A percentile compares a stretch with the other conserved stretches of the same genome.
Evolutionary conservation across 129 eudicot species (phyloP).

Genomic region (Dittrichia graveolens): DNA sequence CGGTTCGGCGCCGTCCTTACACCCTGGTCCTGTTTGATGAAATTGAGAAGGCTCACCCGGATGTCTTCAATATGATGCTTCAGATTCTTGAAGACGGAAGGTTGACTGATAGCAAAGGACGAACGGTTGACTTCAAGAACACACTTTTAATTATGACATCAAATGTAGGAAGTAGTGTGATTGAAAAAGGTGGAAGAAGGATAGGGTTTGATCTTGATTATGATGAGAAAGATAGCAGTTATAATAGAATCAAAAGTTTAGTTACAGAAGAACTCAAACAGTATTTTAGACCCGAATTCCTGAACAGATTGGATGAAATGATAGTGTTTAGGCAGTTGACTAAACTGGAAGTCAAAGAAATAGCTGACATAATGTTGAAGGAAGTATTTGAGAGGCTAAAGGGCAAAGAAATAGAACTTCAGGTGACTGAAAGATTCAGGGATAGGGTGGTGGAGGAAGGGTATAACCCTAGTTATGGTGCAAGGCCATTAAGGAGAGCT

Average conservation of each 20-base stretch:
- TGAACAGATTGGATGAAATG: conserved; percentile 49
- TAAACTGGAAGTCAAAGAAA: conserved; percentile 33
- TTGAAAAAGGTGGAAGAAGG: conserved; percentile 49
- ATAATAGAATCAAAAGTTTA: conserved; percentile 41
- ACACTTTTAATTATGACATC: conserved; percentile 53
- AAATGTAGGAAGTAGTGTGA: conserved; percentile 43
- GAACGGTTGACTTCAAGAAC: conserved; percentile 51
- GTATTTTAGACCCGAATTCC: conserved; percentile 44
- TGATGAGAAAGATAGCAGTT: conserved; percentile 80
- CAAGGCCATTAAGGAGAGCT: conserved; percentile 57
- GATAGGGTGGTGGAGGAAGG: conserved; percentile 52
- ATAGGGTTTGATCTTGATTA: conserved; percentile 77
- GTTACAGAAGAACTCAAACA: conserved; percentile 42
- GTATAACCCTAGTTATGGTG: conserved; percentile 47
- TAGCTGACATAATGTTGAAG: conserved; percentile 45
- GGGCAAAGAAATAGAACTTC: conserved; percentile 39
- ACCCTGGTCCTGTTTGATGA: conserved; percentile 52
- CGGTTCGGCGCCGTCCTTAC: conserved; percentile 43
- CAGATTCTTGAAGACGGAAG: conserved; percentile 60
- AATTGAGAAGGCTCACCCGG: conserved; percentile 56
- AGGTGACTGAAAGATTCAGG: conserved; percentile 36
- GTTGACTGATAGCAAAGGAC: conserved; percentile 54
- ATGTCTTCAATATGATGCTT: conserved; percentile 52
- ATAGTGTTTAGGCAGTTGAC: conserved; percentile 44
- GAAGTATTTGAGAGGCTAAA: conserved; percentile 43